phyloP scores from a whole-genome alignment of 1,284 basidiomycete genomes.

The Cryptococcus sp. region DNA sequence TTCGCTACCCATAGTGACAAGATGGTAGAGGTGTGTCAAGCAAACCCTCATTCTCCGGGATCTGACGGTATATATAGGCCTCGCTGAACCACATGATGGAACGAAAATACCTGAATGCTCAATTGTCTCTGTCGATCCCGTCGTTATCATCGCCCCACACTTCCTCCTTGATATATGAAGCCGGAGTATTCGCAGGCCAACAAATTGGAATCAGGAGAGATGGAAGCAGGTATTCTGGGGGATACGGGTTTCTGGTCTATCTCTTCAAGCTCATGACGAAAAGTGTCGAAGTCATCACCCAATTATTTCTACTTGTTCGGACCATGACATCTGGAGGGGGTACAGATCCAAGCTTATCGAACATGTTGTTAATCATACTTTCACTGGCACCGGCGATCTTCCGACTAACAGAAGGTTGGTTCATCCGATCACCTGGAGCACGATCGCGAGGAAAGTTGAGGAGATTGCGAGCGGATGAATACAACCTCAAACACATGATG shows the following conservation, averaged over 20 bases:
- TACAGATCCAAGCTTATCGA: slow-evolving; percentile 32
- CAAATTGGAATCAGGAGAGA: slow-evolving; percentile 3
- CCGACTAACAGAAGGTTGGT: not conserved
- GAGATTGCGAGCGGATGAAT: not conserved
- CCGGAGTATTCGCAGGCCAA: slow-evolving; percentile 48
- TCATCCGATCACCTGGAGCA: not conserved
- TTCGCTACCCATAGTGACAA: slow-evolving; percentile 3
- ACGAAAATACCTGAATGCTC: slow-evolving; percentile 66
- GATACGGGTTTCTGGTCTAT: slow-evolving; percentile 48
- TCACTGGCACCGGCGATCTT: slow-evolving; percentile 52
- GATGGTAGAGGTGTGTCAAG: slow-evolving; percentile 7
- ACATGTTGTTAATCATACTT: slow-evolving; percentile 69
- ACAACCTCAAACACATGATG: slow-evolving; percentile 56
- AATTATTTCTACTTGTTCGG: slow-evolving; percentile 5
- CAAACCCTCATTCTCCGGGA: not conserved
- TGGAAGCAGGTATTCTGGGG: slow-evolving; percentile 1
- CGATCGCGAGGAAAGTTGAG: not conserved
- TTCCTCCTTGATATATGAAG: slow-evolving; percentile 72
- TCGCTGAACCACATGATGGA: slow-evolving; percentile 65
- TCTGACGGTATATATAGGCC: slow-evolving; percentile 1
- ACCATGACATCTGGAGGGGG: slow-evolving; percentile 2
- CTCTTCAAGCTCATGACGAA: slow-evolving; percentile 70
- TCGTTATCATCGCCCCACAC: slow-evolving; percentile 65
- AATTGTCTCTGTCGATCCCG: slow-evolving; percentile 69
- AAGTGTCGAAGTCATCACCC: slow-evolving; percentile 36